Conservation (phyloP, 768 basidiomycete species). For the Russula emetica region DNA sequence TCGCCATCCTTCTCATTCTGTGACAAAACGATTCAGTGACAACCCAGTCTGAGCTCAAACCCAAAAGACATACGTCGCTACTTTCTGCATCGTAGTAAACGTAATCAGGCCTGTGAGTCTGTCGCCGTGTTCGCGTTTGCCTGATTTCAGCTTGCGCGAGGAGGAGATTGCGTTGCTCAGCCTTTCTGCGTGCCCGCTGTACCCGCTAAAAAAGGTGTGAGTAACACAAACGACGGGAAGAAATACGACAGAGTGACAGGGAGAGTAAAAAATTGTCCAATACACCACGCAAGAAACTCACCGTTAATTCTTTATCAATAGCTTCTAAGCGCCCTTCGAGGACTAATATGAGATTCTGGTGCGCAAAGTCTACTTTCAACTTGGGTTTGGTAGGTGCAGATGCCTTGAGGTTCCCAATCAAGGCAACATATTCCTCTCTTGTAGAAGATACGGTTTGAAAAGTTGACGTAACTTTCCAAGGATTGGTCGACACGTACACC, state of each 20-base stretch:
- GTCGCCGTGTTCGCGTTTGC: slow-evolving; percentile 72
- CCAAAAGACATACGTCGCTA: slow-evolving; percentile 52
- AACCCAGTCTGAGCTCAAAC: slow-evolving; percentile 29
- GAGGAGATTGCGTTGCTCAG: slow-evolving; percentile 60
- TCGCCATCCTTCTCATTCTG: slow-evolving; percentile 57
- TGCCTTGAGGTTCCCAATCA: slow-evolving; percentile 58
- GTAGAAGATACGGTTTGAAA: slow-evolving; percentile 70
- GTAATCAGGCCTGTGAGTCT: slow-evolving; percentile 73
- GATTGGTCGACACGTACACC: slow-evolving; percentile 79
- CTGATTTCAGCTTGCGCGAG: slow-evolving; percentile 74
- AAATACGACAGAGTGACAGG: slow-evolving; percentile 1
- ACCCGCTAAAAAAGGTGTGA: slow-evolving; percentile 52
- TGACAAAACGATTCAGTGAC: slow-evolving; percentile 32
- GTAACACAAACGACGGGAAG: background rate
- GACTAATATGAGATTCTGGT: slow-evolving; percentile 54
- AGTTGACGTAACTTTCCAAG: slow-evolving; percentile 82
- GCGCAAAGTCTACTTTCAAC: slow-evolving; percentile 54
- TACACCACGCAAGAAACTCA: slow-evolving; percentile 42
- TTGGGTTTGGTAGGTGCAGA: slow-evolving; percentile 44
- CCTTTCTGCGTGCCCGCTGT: slow-evolving; percentile 61
- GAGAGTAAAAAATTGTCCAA: slow-evolving; percentile 10
- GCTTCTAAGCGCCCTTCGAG: slow-evolving; percentile 61
- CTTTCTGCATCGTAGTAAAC: slow-evolving; percentile 64
- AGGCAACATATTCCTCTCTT: slow-evolving; percentile 63
- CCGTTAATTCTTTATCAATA: slow-evolving; percentile 67